Evolutionary conservation across 352 stramenopile genomes (phyloP), one percentile per base, ranked within the genome.

Genomic region (Pythium phragmiticola): DNA sequence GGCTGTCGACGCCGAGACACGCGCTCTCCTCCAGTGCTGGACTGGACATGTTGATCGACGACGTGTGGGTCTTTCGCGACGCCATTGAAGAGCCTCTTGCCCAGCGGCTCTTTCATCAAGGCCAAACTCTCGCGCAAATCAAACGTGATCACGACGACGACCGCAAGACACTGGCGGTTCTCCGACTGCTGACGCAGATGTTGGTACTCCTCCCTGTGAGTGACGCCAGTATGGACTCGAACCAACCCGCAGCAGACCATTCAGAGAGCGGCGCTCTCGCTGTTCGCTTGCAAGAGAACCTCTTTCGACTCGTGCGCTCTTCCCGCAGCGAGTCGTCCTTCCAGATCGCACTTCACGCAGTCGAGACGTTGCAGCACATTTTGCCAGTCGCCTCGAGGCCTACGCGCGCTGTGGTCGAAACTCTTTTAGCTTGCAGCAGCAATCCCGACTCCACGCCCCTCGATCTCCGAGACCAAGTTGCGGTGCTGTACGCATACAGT

Each of bases 401-500:
- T 19, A 23, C 53, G 9, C 16, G 23, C 14, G 23, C 2, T 23
- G 21, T 47, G 16, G 28, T 54, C 16, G 42, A 53, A 19, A 17
- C 6, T 21, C 34, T 54, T 4, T 37, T 49, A 9, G 47, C 8
- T 6, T 26, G 28, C 17, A 43, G 3, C 12, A 26, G 45, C 45
- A 51, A 9, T 17, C 16, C 9, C 8, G n/a, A 28, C 17, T 36
- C 46, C 16, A 37, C 12, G 12, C 19, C 36, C 2, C 7, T 11
- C 7, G 60, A 60, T 39, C 26, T 60, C 7, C 16, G 34, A 28
- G 17, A 37, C 8, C 14, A 58, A 2, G 82, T 88, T 19, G 46
- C 77, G 7, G 60, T 73, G 49, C 83, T 68, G 12, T 53, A 63
- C 47, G 54, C 54, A 14, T 54, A 59, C 19, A 51, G 53, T 16